Evolutionary conservation across 1,139 yeast genomes (phyloP).

Genomic region (Pichia sp.): DNA sequence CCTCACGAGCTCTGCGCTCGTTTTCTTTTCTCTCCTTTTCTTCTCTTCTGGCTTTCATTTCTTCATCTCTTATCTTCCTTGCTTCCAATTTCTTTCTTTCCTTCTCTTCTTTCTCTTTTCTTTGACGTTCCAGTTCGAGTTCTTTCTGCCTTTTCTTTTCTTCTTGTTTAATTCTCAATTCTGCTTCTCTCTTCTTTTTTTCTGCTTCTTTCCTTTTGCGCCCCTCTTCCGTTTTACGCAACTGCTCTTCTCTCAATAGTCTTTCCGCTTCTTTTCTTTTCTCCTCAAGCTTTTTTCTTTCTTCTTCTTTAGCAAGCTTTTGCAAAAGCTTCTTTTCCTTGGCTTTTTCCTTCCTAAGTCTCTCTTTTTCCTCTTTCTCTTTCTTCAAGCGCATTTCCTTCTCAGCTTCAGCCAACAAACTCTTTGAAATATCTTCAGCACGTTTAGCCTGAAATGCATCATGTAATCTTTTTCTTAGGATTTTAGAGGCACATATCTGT

Average conservation of each 20-base stretch:
- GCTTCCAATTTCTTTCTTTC: conserved; percentile 25
- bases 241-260: conserved; percentile 45
- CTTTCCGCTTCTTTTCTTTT: conserved; percentile 55
- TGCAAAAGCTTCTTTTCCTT: conserved; percentile 69
- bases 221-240: conserved; percentile 48
- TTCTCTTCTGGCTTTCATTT: conserved; percentile 26
- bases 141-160: conserved; percentile 33
- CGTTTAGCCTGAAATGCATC: conserved; percentile 67
- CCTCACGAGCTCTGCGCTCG: conserved; percentile 1
- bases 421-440: conserved; percentile 66
- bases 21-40: conserved; percentile 19
- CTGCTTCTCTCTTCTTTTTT: conserved; percentile 43
- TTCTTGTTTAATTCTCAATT: conserved; percentile 36
- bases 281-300: conserved; percentile 51
- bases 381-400: conserved; percentile 64
- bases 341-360: conserved; percentile 66
- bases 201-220: conserved; percentile 45
- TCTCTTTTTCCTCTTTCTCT: conserved; percentile 66
- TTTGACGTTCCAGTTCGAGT: conserved; percentile 35
- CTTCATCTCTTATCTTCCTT: conserved; percentile 25
- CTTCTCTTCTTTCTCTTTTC: conserved; percentile 34
- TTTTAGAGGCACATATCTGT: conserved; percentile 66
- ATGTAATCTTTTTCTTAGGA: conserved; percentile 64
- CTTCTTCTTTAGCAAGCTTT: conserved; percentile 72
- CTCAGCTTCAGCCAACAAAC: conserved; percentile 69